These are phyloP conservation scores for Moricandia arvensis DNA, from an alignment of 345 rosid species.

Conservation along the genomic window DNA sequence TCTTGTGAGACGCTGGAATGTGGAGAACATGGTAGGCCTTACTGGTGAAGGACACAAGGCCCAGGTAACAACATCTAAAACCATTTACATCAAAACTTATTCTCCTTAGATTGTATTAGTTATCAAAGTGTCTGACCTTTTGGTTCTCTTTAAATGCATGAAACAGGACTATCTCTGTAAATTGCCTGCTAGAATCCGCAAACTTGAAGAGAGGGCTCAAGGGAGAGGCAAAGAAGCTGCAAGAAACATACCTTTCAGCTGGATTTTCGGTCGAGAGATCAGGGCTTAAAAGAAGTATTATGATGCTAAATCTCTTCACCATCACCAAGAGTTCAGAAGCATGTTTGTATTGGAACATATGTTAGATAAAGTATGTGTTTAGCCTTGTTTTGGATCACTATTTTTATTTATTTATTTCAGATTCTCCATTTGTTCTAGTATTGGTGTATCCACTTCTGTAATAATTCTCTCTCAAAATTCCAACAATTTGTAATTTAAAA, in stretches of 20 bases:
- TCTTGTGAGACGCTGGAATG: neutral
- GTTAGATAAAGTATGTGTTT: slow-evolving; percentile 9
- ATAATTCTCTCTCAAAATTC: too few species aligned
- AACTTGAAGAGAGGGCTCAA: slow-evolving; percentile 52
- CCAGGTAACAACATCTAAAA: slow-evolving; percentile 37
- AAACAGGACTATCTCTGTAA: slow-evolving; percentile 46
- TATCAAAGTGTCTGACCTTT: neutral
- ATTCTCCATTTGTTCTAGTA: neutral
- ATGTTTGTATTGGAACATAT: slow-evolving; percentile 9
- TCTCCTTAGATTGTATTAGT: neutral
- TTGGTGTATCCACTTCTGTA: too few species aligned
- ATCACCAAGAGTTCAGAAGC: slow-evolving; percentile 13
- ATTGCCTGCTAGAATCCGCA: slow-evolving; percentile 44
- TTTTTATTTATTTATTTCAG: neutral
- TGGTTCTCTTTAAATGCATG: neutral
- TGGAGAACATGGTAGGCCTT: neutral
- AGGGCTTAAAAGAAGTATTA: slow-evolving; percentile 19
- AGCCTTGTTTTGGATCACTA: neutral
- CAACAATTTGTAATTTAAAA: neutral
- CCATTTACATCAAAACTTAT: neutral
- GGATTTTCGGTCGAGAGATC: slow-evolving; percentile 49
- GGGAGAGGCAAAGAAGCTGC: slow-evolving; percentile 43
- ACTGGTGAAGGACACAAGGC: neutral
- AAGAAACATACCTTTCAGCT: slow-evolving; percentile 46
- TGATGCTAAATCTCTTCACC: slow-evolving; percentile 7